phyloP scores from a whole-genome alignment of 106 monocot genomes.

The Narthecium ossifragum region DNA sequence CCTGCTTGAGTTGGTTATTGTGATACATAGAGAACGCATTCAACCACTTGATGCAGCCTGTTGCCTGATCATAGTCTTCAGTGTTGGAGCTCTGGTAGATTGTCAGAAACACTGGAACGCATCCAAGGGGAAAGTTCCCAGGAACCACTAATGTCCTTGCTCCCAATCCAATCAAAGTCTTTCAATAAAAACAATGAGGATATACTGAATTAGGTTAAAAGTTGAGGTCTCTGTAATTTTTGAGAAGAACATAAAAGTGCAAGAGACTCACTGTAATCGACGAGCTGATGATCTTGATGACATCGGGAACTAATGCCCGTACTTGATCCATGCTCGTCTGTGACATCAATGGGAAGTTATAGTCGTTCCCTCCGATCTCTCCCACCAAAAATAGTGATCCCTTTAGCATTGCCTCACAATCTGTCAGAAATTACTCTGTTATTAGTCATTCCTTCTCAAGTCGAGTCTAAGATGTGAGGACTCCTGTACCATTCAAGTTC shows the following conservation, averaged over 20 bases:
- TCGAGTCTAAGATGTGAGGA: neutral
- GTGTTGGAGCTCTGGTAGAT: neutral
- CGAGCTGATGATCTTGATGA: conserved; percentile 17
- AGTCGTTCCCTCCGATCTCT: conserved; percentile 47
- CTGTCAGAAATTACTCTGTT: conserved; percentile 10
- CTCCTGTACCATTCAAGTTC: no score
- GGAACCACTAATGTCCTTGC: conserved; percentile 39
- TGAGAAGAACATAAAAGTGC: neutral
- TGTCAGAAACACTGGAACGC: conserved; percentile 14
- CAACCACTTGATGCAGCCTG: conserved; percentile 24
- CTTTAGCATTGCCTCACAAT: conserved; percentile 12
- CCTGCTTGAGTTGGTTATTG: conserved; percentile 16
- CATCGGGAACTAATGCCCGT: conserved; percentile 17
- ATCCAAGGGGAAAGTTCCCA: conserved; percentile 28
- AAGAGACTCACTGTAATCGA: conserved; percentile 18
- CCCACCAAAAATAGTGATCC: conserved; percentile 36
- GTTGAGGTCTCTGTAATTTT: neutral
- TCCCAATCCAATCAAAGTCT: conserved; percentile 29
- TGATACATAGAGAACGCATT: conserved; percentile 26
- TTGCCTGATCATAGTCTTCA: conserved; percentile 20
- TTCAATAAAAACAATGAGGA: neutral
- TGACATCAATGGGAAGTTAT: conserved; percentile 24
- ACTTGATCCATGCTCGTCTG: conserved; percentile 13
- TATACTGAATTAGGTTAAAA: neutral
- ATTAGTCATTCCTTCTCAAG: no score